phyloP scores from a whole-genome alignment of 1,139 yeast genomes.

The Scheffersomyces stambukii region DNA sequence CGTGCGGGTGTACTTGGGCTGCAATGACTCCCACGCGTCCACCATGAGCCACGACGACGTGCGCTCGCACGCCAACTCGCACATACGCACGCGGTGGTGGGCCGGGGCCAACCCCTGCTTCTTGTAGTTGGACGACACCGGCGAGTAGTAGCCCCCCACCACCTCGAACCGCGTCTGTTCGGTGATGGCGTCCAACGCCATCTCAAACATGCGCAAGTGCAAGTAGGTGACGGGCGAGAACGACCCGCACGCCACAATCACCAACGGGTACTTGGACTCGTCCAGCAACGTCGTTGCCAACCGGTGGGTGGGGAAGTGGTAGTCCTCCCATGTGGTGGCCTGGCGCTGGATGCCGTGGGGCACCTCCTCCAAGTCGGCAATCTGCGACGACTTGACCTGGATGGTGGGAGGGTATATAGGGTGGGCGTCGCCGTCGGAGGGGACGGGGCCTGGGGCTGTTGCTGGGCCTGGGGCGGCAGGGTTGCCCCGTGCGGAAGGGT shows the following conservation, averaged over 20 bases:
- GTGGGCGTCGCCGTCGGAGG: slow-evolving; percentile 6
- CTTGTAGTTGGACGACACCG: slow-evolving; percentile 90
- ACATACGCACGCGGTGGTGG: slow-evolving; percentile 90
- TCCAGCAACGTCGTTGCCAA: slow-evolving; percentile 69
- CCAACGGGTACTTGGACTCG: slow-evolving; percentile 80
- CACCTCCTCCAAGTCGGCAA: slow-evolving; percentile 93
- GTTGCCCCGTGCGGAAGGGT: background rate
- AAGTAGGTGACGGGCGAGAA: slow-evolving; percentile 93
- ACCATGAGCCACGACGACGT: slow-evolving; percentile 98
- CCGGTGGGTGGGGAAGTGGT: slow-evolving; percentile 83
- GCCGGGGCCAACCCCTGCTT: slow-evolving; percentile 92
- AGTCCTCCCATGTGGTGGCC: slow-evolving; percentile 62
- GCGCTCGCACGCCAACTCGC: slow-evolving; percentile 96
- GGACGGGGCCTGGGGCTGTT: slow-evolving; percentile 7
- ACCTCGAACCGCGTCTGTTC: slow-evolving; percentile 94
- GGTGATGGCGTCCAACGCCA: slow-evolving; percentile 93
- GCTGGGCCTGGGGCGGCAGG: background rate
- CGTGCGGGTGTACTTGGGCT: slow-evolving; percentile 86
- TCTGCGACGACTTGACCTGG: slow-evolving; percentile 59
- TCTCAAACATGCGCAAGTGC: slow-evolving; percentile 95
- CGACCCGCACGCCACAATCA: slow-evolving; percentile 95
- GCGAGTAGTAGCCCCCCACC: slow-evolving; percentile 96
- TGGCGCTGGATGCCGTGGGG: slow-evolving; percentile 92
- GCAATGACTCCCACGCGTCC: slow-evolving; percentile 98
- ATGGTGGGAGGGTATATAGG: slow-evolving; percentile 44